Evolutionary conservation across 2,329 filamentous ascomycete species (phyloP), one percentile per base, ranked within the genome.

Genomic region (Akanthomyces uredinophilus): DNA sequence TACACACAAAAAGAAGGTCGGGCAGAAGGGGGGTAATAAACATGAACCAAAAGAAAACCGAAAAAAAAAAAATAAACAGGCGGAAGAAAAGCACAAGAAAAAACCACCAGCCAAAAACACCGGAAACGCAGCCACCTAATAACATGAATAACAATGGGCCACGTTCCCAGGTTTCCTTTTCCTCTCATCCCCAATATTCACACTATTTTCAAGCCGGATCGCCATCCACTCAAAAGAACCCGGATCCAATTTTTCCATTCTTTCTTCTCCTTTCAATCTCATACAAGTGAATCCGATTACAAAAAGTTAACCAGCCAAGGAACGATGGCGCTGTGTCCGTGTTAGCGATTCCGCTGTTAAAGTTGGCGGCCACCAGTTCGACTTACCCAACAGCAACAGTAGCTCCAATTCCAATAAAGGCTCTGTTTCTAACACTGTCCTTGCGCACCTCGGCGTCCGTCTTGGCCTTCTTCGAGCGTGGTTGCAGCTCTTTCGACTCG

Each of bases 371-470:
- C 16, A 39, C 22, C 53, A 47, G 89, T 43, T 18, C 37, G 18
- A 60, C 92, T 79, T 85, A 98, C 95, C 93, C 93, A 74, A 97
- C 84, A 62, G 91, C 91, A 73, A 97, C 83, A 52, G 91, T 95
- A 63, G 92, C 92, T 65, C 88, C 91, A 59, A 98, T 85, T 63
- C 95, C 94, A 65, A 96, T 83, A 64, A 96, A 79, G 52, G 95
- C 92, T 71, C 92, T 86, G 75, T 88, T 91, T 77, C 91, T 88
- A 67, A 97, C 91, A 71, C 87, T 90, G 77, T 96, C 89, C 78
- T 92, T 93, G 75, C 88, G 88, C 67, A 96, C 74, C 75, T 95
- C 89, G 50, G 90, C 84, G 72, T 95, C 90, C 1, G 92, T 89
- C 81, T 88, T 91, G 46, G 84, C 86, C 72, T 89, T 91, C 85